Evolutionary conservation across 2,329 filamentous ascomycete species (phyloP), one percentile per base, ranked within the genome.

Genomic region (Nannizziopsis barbatae): DNA sequence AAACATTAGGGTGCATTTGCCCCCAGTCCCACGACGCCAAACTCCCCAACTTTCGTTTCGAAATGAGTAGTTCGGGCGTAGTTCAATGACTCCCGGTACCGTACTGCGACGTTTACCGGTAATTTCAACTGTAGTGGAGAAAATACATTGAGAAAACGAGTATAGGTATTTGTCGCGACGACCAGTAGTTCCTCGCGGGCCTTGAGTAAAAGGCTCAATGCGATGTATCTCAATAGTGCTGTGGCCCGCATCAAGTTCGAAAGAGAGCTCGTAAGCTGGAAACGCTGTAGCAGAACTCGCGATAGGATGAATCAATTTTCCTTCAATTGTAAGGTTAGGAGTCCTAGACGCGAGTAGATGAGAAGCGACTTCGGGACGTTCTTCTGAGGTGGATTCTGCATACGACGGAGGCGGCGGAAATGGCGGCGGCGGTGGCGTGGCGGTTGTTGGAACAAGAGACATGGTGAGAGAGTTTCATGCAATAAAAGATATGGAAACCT

Each of bases 81-180:
- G 38, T 36, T 27, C 35, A 3, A 54, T 17, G 10, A 17, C 40
- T 1, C 52, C 52, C 2, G 52, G 41, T 2, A 55, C 35, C 9
- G 52, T 49, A 44, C 48, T 51, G 17, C 50, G 50, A 18, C 53
- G 50, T 22, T 51, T 50, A 8, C 52, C 53, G n/a, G 33, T 22
- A 14, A 55, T 55, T 49, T 55, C 53, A 10, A 54, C 50, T 3
- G 39, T 42, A 7, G 42, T 42, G 14, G 42, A 50, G 18, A 55
- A 27, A 4, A 47, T 7, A 11, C 42, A 40, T 36, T 52, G 53
- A 10, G 14, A 47, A 45, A 54, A 55, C n/a, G 45, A 47, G 33
- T 55, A 55, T 22, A 55, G 47, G 12, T 32, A 30, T 31, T 53
- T 55, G 22, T 52, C 41, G 3, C 50, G 50, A 18, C 43, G 20